phyloP scores from a whole-genome alignment of 495 filamentous ascomycete species.

The Jackrogersella multiformis region DNA sequence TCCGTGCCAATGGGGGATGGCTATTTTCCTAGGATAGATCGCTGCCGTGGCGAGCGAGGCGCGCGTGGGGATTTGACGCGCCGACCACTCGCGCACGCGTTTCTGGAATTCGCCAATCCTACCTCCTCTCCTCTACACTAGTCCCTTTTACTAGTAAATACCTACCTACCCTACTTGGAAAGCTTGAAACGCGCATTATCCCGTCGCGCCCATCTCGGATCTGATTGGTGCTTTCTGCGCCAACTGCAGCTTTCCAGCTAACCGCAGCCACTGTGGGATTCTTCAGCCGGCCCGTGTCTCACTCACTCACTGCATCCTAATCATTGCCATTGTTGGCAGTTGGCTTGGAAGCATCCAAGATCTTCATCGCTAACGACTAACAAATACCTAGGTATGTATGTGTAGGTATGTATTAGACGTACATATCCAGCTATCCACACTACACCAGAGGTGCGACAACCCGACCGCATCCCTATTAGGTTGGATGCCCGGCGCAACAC shows the following conservation, averaged over 20 bases:
- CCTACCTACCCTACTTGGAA: conserved; percentile 11
- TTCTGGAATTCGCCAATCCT: conserved; percentile 17
- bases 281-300: conserved; percentile 36
- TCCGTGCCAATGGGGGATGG: conserved; percentile 35
- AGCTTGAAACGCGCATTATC: conserved; percentile 35
- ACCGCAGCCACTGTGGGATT: conserved; percentile 24
- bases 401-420: no score
- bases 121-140: no score
- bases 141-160: no score
- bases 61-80: conserved; percentile 36
- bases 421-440: no score
- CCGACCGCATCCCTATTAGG: conserved; percentile 24
- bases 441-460: conserved; percentile 13
- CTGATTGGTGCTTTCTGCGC: conserved; percentile 35
- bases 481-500: conserved; percentile 24
- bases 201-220: neutral
- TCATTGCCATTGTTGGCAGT: conserved; percentile 35
- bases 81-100: conserved; percentile 30
- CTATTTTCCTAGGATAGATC: conserved; percentile 22
- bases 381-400: neutral
- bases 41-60: conserved; percentile 18
- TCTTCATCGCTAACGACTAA: conserved; percentile 19
- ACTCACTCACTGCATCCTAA: conserved; percentile 7
- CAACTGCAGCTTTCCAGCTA: conserved; percentile 13
- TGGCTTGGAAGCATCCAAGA: conserved; percentile 8